Evolutionary conservation across 129 eudicot species (phyloP).

Genomic region (Centrapalus pauciflorus): DNA sequence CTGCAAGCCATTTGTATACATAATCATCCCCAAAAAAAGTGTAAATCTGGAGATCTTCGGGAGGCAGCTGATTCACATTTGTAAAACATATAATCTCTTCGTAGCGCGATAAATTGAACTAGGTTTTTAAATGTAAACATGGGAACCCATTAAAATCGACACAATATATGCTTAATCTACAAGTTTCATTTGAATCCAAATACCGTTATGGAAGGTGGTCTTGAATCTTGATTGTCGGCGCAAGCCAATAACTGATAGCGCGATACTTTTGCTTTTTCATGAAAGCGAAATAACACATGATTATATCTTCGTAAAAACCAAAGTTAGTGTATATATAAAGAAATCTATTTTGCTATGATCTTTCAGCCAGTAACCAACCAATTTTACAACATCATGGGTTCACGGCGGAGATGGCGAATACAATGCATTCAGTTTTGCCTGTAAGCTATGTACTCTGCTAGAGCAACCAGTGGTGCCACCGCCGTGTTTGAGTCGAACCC

Average conservation of each 20-base stretch:
- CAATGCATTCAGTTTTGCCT: conserved; percentile 39
- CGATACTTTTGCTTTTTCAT: not conserved
- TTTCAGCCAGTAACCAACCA: conserved; percentile 6
- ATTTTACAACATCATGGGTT: conserved; percentile 22
- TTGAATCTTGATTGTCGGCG: too few relatives aligned
- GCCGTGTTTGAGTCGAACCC: conserved; percentile 43
- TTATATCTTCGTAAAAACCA: not conserved
- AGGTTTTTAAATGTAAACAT: not conserved
- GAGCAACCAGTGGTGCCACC: conserved; percentile 62
- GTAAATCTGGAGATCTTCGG: not conserved
- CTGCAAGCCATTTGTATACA: not conserved
- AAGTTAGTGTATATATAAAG: not conserved
- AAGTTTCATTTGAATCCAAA: too few relatives aligned
- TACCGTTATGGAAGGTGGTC: too few relatives aligned
- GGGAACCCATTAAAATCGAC: not conserved
- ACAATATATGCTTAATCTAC: too few relatives aligned
- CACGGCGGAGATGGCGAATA: not conserved
- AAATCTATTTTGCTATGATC: conserved; percentile 9
- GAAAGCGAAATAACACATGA: not conserved
- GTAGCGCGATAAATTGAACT: too few relatives aligned
- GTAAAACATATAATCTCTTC: not conserved
- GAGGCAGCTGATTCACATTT: not conserved
- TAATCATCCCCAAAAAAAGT: not conserved
- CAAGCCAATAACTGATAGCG: too few relatives aligned
- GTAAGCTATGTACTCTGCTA: conserved; percentile 70